A percentile compares a stretch with the other conserved stretches of the same genome.
phyloP scores from a whole-genome alignment of 2,329 filamentous ascomycete genomes.

The Eutypella sp. region DNA sequence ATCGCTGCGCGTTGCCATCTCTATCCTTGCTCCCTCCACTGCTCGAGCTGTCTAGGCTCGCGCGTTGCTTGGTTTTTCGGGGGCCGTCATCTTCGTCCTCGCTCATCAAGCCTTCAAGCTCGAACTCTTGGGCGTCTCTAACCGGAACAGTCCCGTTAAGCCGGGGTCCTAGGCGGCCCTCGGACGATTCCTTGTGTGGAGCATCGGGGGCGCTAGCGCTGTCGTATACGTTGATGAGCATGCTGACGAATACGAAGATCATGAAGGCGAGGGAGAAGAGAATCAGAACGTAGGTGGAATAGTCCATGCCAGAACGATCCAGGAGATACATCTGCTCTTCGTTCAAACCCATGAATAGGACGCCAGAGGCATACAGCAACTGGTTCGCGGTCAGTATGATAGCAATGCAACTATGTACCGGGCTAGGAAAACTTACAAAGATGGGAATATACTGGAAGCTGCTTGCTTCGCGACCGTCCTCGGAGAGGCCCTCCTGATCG shows the following conservation, averaged over 20 bases:
- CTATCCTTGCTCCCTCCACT: neutral
- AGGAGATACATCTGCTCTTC: slow-evolving; percentile 91
- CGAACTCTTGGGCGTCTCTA: slow-evolving; percentile 85
- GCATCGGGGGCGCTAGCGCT: slow-evolving; percentile 40
- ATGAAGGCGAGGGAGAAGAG: slow-evolving; percentile 87
- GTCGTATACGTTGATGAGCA: slow-evolving; percentile 82
- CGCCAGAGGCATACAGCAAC: slow-evolving; percentile 87
- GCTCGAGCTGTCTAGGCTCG: neutral
- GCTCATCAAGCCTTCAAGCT: slow-evolving; percentile 83
- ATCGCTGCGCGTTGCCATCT: neutral
- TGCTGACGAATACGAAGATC: slow-evolving; percentile 83
- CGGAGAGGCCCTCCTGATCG: slow-evolving; percentile 61
- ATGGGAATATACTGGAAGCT: slow-evolving; percentile 68
- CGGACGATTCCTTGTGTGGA: slow-evolving; percentile 31
- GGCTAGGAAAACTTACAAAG: slow-evolving; percentile 51
- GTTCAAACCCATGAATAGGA: slow-evolving; percentile 95
- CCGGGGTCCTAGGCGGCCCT: slow-evolving; percentile 33
- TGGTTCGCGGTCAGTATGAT: slow-evolving; percentile 31
- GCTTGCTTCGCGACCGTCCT: slow-evolving; percentile 63
- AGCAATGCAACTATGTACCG: neutral
- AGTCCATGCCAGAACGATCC: slow-evolving; percentile 68
- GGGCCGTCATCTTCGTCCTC: slow-evolving; percentile 69
- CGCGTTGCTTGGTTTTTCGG: slow-evolving; percentile 22
- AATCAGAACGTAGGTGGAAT: slow-evolving; percentile 88
- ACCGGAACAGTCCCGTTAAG: slow-evolving; percentile 35